phyloP scores from a whole-genome alignment of 805 yeast genomes.

The Cyberlindnera galapagoensis region DNA sequence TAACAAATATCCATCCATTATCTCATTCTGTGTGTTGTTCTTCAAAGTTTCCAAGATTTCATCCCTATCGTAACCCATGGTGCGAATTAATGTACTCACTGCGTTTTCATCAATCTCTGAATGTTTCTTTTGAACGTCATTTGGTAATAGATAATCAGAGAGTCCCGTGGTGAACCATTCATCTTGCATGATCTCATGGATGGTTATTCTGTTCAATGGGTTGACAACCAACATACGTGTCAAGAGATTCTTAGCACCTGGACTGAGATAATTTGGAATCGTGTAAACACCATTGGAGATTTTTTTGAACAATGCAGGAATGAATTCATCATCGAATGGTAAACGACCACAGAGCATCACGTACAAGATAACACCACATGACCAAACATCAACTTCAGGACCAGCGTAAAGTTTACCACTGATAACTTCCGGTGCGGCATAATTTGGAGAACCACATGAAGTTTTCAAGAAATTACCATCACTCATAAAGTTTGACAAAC shows the following conservation, averaged over 20 bases:
- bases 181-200: slow-evolving; percentile 87
- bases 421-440: slow-evolving; percentile 97
- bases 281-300: slow-evolving; percentile 91
- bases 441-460: slow-evolving; percentile 93
- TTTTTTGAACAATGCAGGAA: slow-evolving; percentile 88
- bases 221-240: slow-evolving; percentile 91
- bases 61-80: slow-evolving; percentile 86
- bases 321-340: slow-evolving; percentile 95
- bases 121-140: slow-evolving; percentile 28
- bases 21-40: slow-evolving; percentile 59
- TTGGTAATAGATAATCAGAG: slow-evolving; percentile 70
- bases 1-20: slow-evolving; percentile 78
- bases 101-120: slow-evolving; percentile 60
- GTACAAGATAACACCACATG: slow-evolving; percentile 89
- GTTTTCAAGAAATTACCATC: slow-evolving; percentile 95
- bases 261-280: slow-evolving; percentile 77
- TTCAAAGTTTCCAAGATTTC: slow-evolving; percentile 72
- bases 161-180: slow-evolving; percentile 86
- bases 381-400: slow-evolving; percentile 98
- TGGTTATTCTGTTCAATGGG: slow-evolving; percentile 89
- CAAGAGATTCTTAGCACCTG: slow-evolving; percentile 77
- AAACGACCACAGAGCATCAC: slow-evolving; percentile 94
- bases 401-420: slow-evolving; percentile 94
- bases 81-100: slow-evolving; percentile 62
- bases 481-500: slow-evolving; percentile 91